Evolutionary conservation across 192 early-diverging fungal species (phyloP).

Genomic region (Spizellomyces sp.): DNA sequence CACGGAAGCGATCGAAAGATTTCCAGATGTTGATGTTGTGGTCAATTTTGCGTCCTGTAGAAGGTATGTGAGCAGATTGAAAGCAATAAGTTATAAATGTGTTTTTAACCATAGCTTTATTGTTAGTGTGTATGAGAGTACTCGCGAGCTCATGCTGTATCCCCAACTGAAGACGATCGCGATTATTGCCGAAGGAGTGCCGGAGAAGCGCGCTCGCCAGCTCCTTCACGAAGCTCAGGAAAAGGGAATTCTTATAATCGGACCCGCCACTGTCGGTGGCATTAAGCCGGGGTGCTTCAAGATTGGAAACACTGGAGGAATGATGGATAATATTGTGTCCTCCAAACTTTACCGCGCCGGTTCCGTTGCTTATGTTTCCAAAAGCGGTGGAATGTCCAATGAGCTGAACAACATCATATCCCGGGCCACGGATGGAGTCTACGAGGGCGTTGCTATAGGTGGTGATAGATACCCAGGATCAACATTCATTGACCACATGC

Average conservation of each 20-base stretch:
- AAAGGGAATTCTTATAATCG: conserved; percentile 85
- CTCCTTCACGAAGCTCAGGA: conserved; percentile 82
- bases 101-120: not conserved
- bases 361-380: conserved; percentile 97
- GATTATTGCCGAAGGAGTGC: conserved; percentile 99
- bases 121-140: conserved; percentile 84
- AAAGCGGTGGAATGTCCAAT: conserved; percentile 99
- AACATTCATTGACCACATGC: conserved; percentile 97
- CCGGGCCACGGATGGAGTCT: conserved; percentile 94
- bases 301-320: conserved; percentile 99
- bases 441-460: conserved; percentile 98
- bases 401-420: conserved; percentile 99
- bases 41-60: conserved; percentile 99
- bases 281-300: conserved; percentile 99
- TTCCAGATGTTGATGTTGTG: conserved; percentile 91
- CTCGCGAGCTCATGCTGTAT: conserved; percentile 82
- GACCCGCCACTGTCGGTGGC: conserved; percentile 97
- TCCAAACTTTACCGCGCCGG: conserved; percentile 97
- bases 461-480: conserved; percentile 98
- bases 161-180: conserved; percentile 91
- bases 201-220: conserved; percentile 93
- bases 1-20: conserved; percentile 78
- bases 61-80: not conserved
- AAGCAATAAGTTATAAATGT: not conserved
- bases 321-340: conserved; percentile 99